phyloP scores from a whole-genome alignment of 192 early-diverging fungal species.

The Umbelopsis isabellina region DNA sequence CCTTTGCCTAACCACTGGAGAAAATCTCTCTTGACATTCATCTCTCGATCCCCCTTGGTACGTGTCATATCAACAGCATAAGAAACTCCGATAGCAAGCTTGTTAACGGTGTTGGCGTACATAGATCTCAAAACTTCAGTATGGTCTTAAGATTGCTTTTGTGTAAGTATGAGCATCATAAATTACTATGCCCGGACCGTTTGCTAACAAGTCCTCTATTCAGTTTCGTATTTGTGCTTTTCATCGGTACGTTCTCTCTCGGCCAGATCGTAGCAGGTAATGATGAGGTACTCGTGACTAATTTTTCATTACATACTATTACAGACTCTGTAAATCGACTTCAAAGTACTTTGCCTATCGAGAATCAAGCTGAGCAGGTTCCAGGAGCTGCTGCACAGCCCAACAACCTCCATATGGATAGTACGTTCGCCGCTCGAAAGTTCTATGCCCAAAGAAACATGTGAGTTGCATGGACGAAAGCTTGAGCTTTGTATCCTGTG shows the following conservation, averaged over 20 bases:
- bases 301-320: too few species aligned
- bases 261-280: not conserved
- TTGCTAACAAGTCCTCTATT: not conserved
- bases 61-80: not conserved
- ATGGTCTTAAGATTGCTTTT: constrained; percentile 7
- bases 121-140: constrained; percentile 14
- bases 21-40: constrained; percentile 13
- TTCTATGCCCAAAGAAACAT: constrained; percentile 11
- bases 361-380: not conserved
- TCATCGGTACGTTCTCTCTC: not conserved
- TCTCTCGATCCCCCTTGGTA: constrained; percentile 20
- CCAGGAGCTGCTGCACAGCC: not conserved
- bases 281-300: too few species aligned
- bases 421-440: constrained; percentile 2
- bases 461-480: not conserved
- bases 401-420: not conserved
- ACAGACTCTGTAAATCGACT: constrained; percentile 8
- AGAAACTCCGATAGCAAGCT: not conserved
- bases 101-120: not conserved
- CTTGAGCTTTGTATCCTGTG: too few species aligned
- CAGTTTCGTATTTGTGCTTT: constrained; percentile 3
- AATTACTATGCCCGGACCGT: not conserved
- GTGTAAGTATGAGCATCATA: not conserved
- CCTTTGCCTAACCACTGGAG: constrained; percentile 8
- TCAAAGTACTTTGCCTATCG: not conserved